Base-by-base conservation (phyloP, 345 rosid species). In the Populus pruinosa region DNA sequence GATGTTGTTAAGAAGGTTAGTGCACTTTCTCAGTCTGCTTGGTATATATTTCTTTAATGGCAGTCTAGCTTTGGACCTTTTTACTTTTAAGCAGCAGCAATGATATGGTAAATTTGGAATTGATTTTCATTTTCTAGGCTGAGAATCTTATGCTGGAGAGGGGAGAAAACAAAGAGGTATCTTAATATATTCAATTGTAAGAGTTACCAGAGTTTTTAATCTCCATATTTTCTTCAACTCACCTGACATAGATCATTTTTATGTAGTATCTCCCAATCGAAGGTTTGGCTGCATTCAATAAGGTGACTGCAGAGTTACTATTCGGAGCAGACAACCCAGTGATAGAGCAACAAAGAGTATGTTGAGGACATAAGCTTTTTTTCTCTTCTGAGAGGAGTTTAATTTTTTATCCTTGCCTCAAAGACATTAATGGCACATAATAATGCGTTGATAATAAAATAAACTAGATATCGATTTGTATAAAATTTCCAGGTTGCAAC, bases 221-320 rank as follows among this genome's bases (percentile, higher is more conserved):
- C 50, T 49, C 67, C n/a, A 55, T 4, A 35, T 21, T 66, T 4
- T 18, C 44, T 41, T 21, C 84, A n/a, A 21, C 75, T 78, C 0
- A 74, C 53, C 17, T 0, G n/a, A 31, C 27, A 69, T 80, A 78
- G 27, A 70, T 79, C 78, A 27, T 63, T 23, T 73, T 56, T 70
- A n/a, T 89, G 81, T 85, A 96, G 99, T 96, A 96, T 85, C 96
- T 96, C 6, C 92, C 99, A 21, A 96, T 96, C n/a, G 98, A 96
- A 84, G 99, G 99, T n/a, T 79, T 96, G 88, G 97, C 91, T 5
- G 89, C 94, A 72, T 96, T 96, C 84, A 96, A 93, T 74, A 93
- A 91, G 85, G 96, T 81, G 72, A 96, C 99, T 53, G 99, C 97
- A 7, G 98, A 93, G 83, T 84, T 96, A 82, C 82, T 96, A 41